Evolutionary conservation across 2,329 filamentous ascomycete species (phyloP), one percentile per base, ranked within the genome.

Genomic region (Xylaria sp.): DNA sequence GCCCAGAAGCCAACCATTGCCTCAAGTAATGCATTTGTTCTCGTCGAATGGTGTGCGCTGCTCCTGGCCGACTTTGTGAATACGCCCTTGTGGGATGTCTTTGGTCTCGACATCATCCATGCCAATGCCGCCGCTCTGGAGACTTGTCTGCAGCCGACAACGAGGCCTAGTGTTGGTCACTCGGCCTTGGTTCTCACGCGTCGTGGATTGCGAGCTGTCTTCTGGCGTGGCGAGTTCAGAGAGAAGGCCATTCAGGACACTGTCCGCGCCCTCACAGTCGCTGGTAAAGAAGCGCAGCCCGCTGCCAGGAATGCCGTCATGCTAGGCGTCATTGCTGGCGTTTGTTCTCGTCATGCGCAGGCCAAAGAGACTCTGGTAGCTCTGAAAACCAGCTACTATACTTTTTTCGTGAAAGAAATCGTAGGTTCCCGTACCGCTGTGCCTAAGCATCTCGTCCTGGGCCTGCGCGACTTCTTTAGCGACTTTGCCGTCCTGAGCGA

Each of bases 11-110:
- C 82, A 16, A 87, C 85, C 63, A 87, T 97, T 68, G 91, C 93
- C 37, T 78, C 89, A 13, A 84, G 83, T 49, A 95, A 86, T 74
- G 90, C 92, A 4, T 96, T 97, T 72, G 91, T 96, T 53, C 79
- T 99, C 66, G 82, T 94, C 11, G 91, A 96, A 74, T 99, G 93
- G 93, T 91, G 87, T 73, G 89, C 88, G 60, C 74, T 93, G 59
- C 76, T 97, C 54, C 83, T 96, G 66, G 86, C 92, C 69, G 81
- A 88, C 59, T 79, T 92, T 30, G 83, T 83, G 37, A 80, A 81
- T 52, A 83, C 83, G 13, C 71, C 80, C 8, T 73, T 83, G 49
- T 92, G 86, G 87, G 82, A 84, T 54, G 79, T 79, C 68, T 86
- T 86, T 72, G 83, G 84, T 56, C 70, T 80, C 65, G 86, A 91